phyloP scores from a whole-genome alignment of 2,329 filamentous ascomycete species.

The Periconia sp. region DNA sequence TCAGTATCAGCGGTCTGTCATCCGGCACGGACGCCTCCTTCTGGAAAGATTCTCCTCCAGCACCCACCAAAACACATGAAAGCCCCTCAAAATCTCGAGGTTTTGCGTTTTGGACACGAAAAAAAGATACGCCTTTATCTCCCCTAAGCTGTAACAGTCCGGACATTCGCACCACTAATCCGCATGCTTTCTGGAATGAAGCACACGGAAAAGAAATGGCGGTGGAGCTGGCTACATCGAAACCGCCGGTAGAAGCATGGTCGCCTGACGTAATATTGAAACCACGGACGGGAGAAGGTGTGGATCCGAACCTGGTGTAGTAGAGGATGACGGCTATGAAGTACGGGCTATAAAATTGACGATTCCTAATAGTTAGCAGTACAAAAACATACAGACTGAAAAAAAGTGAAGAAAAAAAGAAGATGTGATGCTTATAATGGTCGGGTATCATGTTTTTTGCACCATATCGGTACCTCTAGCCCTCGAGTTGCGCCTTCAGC shows the following conservation, averaged over 20 bases:
- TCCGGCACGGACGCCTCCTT: neutral
- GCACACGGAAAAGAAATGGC: constrained; percentile 3
- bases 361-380: neutral
- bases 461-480: neutral
- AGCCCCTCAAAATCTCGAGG: neutral
- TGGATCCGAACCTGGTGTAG: neutral
- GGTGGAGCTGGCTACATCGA: neutral
- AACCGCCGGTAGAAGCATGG: constrained; percentile 1
- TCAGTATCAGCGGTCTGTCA: neutral
- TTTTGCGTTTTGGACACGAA: neutral
- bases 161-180: neutral
- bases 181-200: constrained; percentile 3
- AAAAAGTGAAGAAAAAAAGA: too few species aligned
- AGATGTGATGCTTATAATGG: too few species aligned
- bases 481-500: constrained; percentile 60
- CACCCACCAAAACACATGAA: neutral
- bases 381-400: too few species aligned
- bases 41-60: neutral
- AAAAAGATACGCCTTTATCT: neutral
- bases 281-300: neutral
- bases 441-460: neutral
- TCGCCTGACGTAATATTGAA: neutral
- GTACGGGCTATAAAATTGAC: neutral
- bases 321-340: neutral
- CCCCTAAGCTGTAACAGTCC: neutral